These are phyloP conservation scores for Myriangium duriaei DNA, from an alignment of 2,329 filamentous ascomycete genomes.

Conservation along the genomic window DNA sequence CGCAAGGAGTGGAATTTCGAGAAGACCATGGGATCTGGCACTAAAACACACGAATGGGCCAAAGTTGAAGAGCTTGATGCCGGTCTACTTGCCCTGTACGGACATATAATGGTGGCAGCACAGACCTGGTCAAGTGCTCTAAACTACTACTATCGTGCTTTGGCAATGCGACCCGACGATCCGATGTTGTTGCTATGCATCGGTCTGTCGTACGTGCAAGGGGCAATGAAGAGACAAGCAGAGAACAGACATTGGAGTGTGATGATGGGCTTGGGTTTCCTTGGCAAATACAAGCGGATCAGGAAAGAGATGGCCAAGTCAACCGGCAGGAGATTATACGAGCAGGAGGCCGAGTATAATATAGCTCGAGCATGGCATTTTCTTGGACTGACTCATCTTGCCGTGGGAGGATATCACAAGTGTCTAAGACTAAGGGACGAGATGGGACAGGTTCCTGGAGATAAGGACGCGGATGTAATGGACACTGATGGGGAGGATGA, in stretches of 20 bases:
- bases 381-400: slow-evolving; percentile 59
- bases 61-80: slow-evolving; percentile 50
- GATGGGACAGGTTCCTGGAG: slow-evolving; percentile 28
- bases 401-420: slow-evolving; percentile 57
- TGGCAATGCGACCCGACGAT: slow-evolving; percentile 61
- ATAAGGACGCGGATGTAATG: slow-evolving; percentile 25
- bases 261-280: slow-evolving; percentile 70
- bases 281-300: slow-evolving; percentile 54
- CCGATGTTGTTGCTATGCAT: slow-evolving; percentile 69
- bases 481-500: slow-evolving; percentile 27
- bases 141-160: slow-evolving; percentile 64
- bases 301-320: slow-evolving; percentile 13
- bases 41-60: slow-evolving; percentile 15
- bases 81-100: slow-evolving; percentile 75
- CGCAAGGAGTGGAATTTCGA: slow-evolving; percentile 32
- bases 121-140: slow-evolving; percentile 74
- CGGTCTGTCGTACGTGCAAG: slow-evolving; percentile 74
- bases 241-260: slow-evolving; percentile 84
- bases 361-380: slow-evolving; percentile 64
- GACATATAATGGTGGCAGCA: slow-evolving; percentile 74
- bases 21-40: slow-evolving; percentile 27
- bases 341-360: slow-evolving; percentile 73
- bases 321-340: slow-evolving; percentile 31
- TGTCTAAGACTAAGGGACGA: slow-evolving; percentile 36
- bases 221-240: slow-evolving; percentile 75